phyloP scores from a whole-genome alignment of 495 filamentous ascomycete species.

The Penicillium longicatenatum region DNA sequence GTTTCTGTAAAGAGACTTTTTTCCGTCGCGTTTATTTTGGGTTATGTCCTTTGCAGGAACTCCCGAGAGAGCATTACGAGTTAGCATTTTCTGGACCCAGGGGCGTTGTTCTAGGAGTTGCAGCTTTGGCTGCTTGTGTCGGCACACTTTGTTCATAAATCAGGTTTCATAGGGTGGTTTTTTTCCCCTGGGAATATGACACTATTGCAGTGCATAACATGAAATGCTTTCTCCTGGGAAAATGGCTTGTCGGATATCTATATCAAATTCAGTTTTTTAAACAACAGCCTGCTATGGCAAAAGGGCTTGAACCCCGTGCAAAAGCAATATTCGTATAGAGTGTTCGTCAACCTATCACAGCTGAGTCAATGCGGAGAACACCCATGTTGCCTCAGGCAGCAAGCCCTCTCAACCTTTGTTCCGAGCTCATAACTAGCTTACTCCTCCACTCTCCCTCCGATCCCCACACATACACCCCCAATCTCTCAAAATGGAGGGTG shows the following conservation, averaged over 20 bases:
- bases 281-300: not conserved
- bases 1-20: not conserved
- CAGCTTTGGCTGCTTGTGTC: not conserved
- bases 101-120: not conserved
- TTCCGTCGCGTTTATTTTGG: not conserved
- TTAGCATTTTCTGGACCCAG: not conserved
- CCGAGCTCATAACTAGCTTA: slow-evolving; percentile 15
- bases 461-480: not conserved
- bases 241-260: not conserved
- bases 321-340: not conserved
- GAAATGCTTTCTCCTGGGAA: not conserved
- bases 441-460: slow-evolving; percentile 15
- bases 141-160: not conserved
- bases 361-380: slow-evolving; percentile 6
- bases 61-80: not conserved
- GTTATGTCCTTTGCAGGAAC: not conserved
- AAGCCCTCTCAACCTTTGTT: not conserved
- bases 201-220: not conserved
- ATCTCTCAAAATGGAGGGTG: slow-evolving; percentile 42
- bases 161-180: not conserved
- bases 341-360: not conserved
- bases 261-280: not conserved
- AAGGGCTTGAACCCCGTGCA: not conserved
- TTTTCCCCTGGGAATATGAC: not conserved
- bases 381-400: slow-evolving; percentile 32